Evolutionary conservation across 805 yeast genomes (phyloP).

Genomic region (Lachancea fermentati): DNA sequence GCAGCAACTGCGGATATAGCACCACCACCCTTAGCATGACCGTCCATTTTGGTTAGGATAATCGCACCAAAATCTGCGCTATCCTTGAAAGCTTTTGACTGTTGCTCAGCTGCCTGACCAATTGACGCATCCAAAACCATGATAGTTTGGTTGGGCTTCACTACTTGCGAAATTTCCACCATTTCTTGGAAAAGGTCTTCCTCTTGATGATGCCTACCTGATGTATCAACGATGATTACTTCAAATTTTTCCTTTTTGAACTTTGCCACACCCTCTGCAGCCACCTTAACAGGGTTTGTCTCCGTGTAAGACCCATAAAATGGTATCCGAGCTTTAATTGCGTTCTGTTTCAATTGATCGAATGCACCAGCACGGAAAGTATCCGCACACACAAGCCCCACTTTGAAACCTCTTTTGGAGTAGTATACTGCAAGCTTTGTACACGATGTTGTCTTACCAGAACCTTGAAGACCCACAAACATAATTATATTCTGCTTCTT

Average conservation of each 20-base stretch:
- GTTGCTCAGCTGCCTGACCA: conserved; percentile 97
- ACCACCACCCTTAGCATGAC: conserved; percentile 99
- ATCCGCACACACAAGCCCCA: conserved; percentile 97
- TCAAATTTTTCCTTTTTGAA: conserved; percentile 90
- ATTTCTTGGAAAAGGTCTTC: conserved; percentile 85
- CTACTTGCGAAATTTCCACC: conserved; percentile 86
- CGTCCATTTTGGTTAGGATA: conserved; percentile 93
- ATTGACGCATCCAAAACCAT: conserved; percentile 97
- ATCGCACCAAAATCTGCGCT: conserved; percentile 92
- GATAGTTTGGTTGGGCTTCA: conserved; percentile 90
- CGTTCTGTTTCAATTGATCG: conserved; percentile 96
- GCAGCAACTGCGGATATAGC: conserved; percentile 98
- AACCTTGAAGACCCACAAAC: conserved; percentile 98
- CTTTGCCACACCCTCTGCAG: conserved; percentile 84
- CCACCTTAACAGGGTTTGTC: conserved; percentile 90
- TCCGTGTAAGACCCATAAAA: conserved; percentile 93
- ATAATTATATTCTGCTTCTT: conserved; percentile 74
- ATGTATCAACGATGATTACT: conserved; percentile 91
- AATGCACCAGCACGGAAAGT: conserved; percentile 99
- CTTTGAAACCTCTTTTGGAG: conserved; percentile 88
- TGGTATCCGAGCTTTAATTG: conserved; percentile 91
- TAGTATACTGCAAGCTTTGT: conserved; percentile 94
- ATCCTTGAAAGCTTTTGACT: conserved; percentile 90
- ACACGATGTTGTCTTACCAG: conserved; percentile 97
- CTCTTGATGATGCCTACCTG: conserved; percentile 97